Base-by-base conservation (phyloP, 2,329 filamentous ascomycete species). In the Paecilomyces variotii region DNA sequence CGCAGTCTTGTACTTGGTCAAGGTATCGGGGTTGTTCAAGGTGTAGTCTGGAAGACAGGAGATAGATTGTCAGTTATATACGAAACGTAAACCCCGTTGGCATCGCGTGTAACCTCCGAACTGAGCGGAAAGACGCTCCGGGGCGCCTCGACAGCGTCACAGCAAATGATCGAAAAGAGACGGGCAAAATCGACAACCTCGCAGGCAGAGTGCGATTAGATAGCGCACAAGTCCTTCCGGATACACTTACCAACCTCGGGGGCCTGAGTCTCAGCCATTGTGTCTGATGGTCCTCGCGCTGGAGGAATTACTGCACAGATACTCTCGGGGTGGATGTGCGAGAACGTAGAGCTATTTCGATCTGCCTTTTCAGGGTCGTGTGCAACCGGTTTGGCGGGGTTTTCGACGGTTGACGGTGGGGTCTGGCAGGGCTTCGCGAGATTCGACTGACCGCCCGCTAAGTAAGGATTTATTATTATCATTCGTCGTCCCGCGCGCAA, bases 1-100 rank as follows among this genome's bases (percentile, higher is more conserved):
- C 59, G 94, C 94, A 65, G 89, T 92, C 87, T 96, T 97, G 85
- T 97, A 97, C 84, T 97, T 99, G 79, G 94, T 97, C 70, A 99
- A 84, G 70, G 91, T 97, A 76, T 95, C 90, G 62, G 90, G 90
- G 82, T 95, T 94, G 77, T 87, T 90, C 76, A 97, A 86, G 67
- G 89, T 84, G 81, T 95, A 92, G 76, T 96, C 90, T 96, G 65
- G 54, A 25, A 19, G 28, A 25, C 53, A 52, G 19, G 45, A 55
- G 19, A 39, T 11, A 50, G 50, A 55, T 30, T 56, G 57, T 62
- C 49, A 59, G 57, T 61, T 19, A 11, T 28, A 35, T 39, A 30
- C 11, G 14, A 54, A 19, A 30, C 3, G 25, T 34, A n/a, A 24
- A 24, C 19, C 4, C 9, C 39, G 2, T 6, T 45, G n/a, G 14